Base-by-base conservation (phyloP, 75 land plant species). In the Azolla pinnata region DNA sequence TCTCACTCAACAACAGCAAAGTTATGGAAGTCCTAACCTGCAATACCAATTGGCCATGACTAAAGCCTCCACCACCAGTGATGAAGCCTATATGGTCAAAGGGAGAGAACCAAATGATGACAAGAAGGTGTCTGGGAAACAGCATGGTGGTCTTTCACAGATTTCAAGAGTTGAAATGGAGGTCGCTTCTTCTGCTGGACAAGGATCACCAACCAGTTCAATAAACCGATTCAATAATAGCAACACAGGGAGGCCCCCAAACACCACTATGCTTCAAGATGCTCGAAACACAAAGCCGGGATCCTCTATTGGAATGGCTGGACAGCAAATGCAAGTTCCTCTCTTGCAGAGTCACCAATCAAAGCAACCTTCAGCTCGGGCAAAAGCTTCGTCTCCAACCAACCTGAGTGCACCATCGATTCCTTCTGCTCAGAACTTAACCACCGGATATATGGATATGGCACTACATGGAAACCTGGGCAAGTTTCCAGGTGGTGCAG, bases 101-200 rank as follows among this genome's bases (percentile, higher is more conserved):
- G 49, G 3, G 4, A 18, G 49, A 46, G 49, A 46, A 18, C 21
- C n/a, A 18, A 2, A 18, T 4, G 49, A 46, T 18, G 49, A 46
- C 10, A 46, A 46, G 17, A 46, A 46, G 49, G 21, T 4, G 4
- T 17, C 49, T 2, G 21, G n/a, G 49, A 46, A 46, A 14, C 17
- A 18, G 3, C 2, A 2, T 3, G 49, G 49, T 4, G 49, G 49
- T 46, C 12, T 14, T 4, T 2, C 49, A 2, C 17, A 2, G 2
- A 18, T 46, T 46, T 17, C 49, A 46, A 46, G 49, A 46, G 49
- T 46, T 18, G 49, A 46, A 2, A 46, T 46, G 17, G 49, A 46
- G 21, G 49, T 46, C 21, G n/a, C 49, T 46, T 46, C 49, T 18
- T 23, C 49, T 14, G n/a, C 49, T 4, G n/a, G n/a, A 23, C 49